Evolutionary conservation across 768 basidiomycete species (phyloP).

Genomic region (Mycena metata): DNA sequence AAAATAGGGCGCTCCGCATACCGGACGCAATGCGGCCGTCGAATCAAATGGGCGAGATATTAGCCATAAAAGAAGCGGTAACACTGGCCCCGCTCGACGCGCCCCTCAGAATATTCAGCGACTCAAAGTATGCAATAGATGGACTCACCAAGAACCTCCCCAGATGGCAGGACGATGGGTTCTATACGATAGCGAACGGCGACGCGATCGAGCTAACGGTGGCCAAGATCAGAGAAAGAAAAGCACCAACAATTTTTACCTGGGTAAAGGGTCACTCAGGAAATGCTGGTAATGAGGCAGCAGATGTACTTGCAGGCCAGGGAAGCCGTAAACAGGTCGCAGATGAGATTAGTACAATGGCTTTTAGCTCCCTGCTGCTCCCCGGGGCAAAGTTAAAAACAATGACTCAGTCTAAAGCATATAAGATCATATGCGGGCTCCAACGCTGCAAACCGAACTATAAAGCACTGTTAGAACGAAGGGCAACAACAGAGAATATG

Average conservation of each 20-base stretch:
- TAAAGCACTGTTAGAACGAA: neutral
- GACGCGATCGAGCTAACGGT: neutral
- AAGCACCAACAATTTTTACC: neutral
- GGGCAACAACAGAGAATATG: neutral
- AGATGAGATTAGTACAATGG: neutral
- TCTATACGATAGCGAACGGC: neutral
- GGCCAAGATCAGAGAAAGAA: neutral
- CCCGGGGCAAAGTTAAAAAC: neutral
- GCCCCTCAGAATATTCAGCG: neutral
- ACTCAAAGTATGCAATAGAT: neutral
- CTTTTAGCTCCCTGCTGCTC: neutral
- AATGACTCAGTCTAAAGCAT: neutral
- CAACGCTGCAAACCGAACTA: too few species aligned
- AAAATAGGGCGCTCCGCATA: too few species aligned
- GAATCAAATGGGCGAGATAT: too few species aligned
- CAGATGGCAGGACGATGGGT: neutral
- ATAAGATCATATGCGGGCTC: too few species aligned
- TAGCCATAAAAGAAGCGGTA: too few species aligned
- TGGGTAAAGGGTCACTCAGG: neutral
- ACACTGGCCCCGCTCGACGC: too few species aligned
- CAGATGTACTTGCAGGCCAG: neutral
- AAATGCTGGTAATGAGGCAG: too few species aligned
- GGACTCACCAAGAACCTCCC: neutral
- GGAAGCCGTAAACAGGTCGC: neutral
- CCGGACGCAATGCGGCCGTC: too few species aligned